Percentiles rank a stretch among this genome's conserved stretches.
These are phyloP conservation scores for Apiospora kogelbergensis DNA, from an alignment of 2,329 filamentous ascomycete species.

Conservation along the genomic window DNA sequence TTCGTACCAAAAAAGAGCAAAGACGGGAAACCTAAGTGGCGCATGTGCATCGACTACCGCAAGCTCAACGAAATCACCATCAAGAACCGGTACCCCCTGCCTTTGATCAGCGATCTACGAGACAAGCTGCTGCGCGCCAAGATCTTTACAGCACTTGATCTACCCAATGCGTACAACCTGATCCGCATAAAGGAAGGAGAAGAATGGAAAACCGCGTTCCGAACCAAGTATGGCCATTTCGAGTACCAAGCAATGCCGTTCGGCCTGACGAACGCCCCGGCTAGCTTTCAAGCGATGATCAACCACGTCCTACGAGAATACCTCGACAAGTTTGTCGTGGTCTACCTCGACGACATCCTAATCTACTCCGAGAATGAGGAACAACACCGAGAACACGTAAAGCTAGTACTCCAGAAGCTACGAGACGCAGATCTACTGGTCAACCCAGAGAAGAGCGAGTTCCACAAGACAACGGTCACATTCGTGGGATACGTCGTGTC, in stretches of 20 bases:
- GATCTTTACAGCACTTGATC: background rate
- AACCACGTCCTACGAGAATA: background rate
- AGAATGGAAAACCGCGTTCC: background rate
- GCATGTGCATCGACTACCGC: background rate
- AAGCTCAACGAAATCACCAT: background rate
- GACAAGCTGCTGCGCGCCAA: background rate
- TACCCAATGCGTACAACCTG: too few species aligned
- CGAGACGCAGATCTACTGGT: constrained; percentile 13
- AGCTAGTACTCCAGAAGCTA: background rate
- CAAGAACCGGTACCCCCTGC: background rate
- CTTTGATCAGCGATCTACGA: background rate
- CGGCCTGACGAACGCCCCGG: background rate
- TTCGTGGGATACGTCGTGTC: background rate
- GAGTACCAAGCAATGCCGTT: background rate
- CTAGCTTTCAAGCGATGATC: background rate
- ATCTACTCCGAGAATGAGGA: background rate
- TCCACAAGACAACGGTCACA: background rate
- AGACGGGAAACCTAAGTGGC: background rate
- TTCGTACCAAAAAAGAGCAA: background rate
- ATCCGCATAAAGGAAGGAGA: background rate
- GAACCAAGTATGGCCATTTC: background rate
- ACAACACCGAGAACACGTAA: background rate
- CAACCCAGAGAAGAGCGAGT: constrained; percentile 29
- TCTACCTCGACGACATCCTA: background rate
- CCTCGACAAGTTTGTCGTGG: background rate